A percentile compares a stretch with the other conserved stretches of the same genome.
Conservation (phyloP, 768 basidiomycete species). For the Phanerochaete sordida region DNA sequence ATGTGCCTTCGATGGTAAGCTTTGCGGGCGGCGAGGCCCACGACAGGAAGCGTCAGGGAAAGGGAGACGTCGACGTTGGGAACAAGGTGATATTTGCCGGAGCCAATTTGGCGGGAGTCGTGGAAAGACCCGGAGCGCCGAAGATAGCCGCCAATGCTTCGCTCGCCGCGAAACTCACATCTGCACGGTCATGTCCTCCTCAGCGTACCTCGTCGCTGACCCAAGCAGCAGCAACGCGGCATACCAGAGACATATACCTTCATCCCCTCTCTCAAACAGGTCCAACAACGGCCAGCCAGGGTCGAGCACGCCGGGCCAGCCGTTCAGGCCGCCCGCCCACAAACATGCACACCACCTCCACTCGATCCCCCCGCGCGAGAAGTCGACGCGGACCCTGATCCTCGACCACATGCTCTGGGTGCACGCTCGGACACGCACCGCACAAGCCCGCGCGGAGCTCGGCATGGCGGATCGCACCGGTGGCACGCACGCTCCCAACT, state of each 20-base stretch:
- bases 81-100: not conserved
- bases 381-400: conserved; percentile 84
- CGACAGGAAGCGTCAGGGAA: not conserved
- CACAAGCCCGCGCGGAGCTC: conserved; percentile 80
- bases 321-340: conserved; percentile 74
- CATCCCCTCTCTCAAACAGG: conserved; percentile 18
- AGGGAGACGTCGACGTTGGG: not conserved
- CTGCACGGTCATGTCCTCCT: conserved; percentile 4
- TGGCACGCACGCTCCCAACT: conserved; percentile 57
- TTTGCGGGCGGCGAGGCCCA: not conserved
- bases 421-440: conserved; percentile 75
- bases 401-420: conserved; percentile 88
- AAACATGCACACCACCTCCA: conserved; percentile 88
- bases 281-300: conserved; percentile 17
- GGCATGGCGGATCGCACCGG: conserved; percentile 83
- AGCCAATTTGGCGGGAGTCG: not conserved
- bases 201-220: not conserved
- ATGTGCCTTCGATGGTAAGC: not conserved
- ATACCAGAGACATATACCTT: conserved; percentile 11
- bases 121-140: conserved; percentile 7
- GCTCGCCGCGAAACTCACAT: not conserved
- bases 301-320: conserved; percentile 12
- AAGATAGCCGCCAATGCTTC: not conserved
- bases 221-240: conserved; percentile 1
- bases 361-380: conserved; percentile 82